Evolutionary conservation across 768 basidiomycete genomes (phyloP), one percentile per base, ranked within the genome.

Genomic region (Harrya chromipes): DNA sequence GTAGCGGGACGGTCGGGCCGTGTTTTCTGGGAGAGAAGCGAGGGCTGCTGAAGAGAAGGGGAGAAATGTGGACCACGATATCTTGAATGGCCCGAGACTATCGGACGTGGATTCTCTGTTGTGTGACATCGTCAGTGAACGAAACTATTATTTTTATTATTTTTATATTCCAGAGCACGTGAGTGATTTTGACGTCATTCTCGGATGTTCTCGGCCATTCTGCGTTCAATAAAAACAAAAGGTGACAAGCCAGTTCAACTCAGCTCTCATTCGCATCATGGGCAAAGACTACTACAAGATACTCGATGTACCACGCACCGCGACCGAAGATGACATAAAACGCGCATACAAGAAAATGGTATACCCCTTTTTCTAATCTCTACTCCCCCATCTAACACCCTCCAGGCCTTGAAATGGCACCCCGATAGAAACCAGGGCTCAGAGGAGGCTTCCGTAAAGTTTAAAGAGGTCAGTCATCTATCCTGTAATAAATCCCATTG

Each of bases 331-430:
- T 61, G 85, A 87, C 10, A 87, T 98, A 63, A 97, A 97, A 72
- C 88, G 84, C 59, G 94, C 90, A 1, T 94, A 93, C 79, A 94
- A 94, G 80, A 94, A 94, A 72, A 90, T 90, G 82, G 88, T 84
- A 54, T 11, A 76, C 68, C 5, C 36, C 50, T 27, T 33, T n/a
- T 19, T 21, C n/a, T 12, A 16, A 1, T 6, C n/a, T 29, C 19
- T 52, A 45, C 3, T 27, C 40, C 57, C 37, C 29, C 50, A 34
- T 37, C 43, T 46, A 26, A 34, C 33, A 10, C 42, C 23, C 4
- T 50, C n/a, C 75, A 80, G 87, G 91, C 93, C 40, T 68, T 97
- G 67, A 93, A 90, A 81, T 90, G 90, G 85, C 95, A 98, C 68
- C 94, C 94, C 33, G 94, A 97, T 66, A 80, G 94, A 34, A 95